A percentile compares a stretch with the other conserved stretches of the same genome.
Conservation (phyloP, 2,329 filamentous ascomycete genomes). For the Alternaria atra region DNA sequence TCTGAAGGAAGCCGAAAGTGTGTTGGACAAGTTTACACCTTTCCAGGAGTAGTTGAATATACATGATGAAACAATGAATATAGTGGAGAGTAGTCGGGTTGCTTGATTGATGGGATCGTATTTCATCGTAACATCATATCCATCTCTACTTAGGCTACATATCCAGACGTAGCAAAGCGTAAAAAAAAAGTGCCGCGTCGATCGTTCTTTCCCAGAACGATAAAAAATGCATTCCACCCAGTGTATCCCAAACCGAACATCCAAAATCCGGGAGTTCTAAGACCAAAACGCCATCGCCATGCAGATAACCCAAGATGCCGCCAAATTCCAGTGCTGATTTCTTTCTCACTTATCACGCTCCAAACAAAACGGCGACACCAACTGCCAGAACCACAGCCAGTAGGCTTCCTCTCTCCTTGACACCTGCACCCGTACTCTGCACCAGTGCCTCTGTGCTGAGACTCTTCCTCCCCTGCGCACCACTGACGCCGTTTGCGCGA, state of each 20-base stretch:
- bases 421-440: constrained; percentile 26
- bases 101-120: neutral
- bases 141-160: neutral
- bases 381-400: constrained; percentile 44
- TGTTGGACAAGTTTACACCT: constrained; percentile 48
- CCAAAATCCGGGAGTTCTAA: neutral
- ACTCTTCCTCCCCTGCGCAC: constrained; percentile 34
- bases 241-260: neutral
- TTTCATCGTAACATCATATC: neutral
- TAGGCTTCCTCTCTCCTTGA: constrained; percentile 29
- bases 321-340: neutral
- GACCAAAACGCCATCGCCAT: constrained; percentile 14
- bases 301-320: constrained; percentile 21
- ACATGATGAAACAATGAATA: neutral
- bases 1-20: constrained; percentile 37
- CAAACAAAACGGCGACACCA: constrained; percentile 40
- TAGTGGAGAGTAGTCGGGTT: neutral
- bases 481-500: constrained; percentile 69
- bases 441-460: constrained; percentile 31
- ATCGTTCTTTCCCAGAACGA: neutral
- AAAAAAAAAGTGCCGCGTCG: neutral
- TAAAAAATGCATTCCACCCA: neutral
- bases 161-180: constrained; percentile 2
- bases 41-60: constrained; percentile 36
- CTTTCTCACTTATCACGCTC: constrained; percentile 20